Evolutionary conservation across 1,284 basidiomycete genomes (phyloP).

Genomic region (Pyrrhoderma noxium): DNA sequence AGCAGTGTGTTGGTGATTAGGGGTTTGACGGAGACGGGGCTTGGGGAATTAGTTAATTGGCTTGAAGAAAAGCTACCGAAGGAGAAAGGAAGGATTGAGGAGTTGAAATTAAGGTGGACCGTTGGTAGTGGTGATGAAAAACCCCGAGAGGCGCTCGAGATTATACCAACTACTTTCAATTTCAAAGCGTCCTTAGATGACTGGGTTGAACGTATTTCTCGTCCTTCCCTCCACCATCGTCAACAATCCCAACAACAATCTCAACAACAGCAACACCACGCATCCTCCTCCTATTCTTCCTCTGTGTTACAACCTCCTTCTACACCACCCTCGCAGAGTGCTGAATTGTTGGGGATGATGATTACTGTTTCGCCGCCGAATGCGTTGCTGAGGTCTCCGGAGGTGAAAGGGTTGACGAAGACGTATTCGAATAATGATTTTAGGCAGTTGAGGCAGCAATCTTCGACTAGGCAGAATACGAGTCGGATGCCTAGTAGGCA

Average conservation of each 20-base stretch:
- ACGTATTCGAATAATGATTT: conserved; percentile 74
- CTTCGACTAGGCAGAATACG: conserved; percentile 66
- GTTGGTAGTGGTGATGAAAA: conserved; percentile 7
- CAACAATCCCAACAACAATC: too few relatives aligned
- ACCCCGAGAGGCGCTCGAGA: neutral
- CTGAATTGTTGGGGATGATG: conserved; percentile 30
- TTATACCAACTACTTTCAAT: conserved; percentile 6
- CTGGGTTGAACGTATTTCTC: conserved; percentile 24
- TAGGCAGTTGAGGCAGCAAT: conserved; percentile 56
- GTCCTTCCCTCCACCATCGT: conserved; percentile 22
- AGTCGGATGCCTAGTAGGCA: conserved; percentile 76
- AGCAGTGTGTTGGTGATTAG: conserved; percentile 9
- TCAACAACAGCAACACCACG: too few relatives aligned
- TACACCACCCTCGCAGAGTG: conserved; percentile 33
- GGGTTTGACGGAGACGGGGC: conserved; percentile 13
- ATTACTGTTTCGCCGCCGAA: conserved; percentile 63
- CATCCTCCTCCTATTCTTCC: too few relatives aligned
- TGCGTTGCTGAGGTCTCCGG: conserved; percentile 62
- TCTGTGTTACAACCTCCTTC: too few relatives aligned
- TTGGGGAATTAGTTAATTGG: conserved; percentile 11
- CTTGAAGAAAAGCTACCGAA: neutral
- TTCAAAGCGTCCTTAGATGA: conserved; percentile 23
- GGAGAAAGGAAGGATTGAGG: conserved; percentile 6
- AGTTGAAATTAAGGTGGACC: conserved; percentile 7
- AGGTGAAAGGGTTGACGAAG: conserved; percentile 71